These are phyloP conservation scores for Candida sanyaensis DNA, from an alignment of 1,139 yeast species.

Conservation along the genomic window DNA sequence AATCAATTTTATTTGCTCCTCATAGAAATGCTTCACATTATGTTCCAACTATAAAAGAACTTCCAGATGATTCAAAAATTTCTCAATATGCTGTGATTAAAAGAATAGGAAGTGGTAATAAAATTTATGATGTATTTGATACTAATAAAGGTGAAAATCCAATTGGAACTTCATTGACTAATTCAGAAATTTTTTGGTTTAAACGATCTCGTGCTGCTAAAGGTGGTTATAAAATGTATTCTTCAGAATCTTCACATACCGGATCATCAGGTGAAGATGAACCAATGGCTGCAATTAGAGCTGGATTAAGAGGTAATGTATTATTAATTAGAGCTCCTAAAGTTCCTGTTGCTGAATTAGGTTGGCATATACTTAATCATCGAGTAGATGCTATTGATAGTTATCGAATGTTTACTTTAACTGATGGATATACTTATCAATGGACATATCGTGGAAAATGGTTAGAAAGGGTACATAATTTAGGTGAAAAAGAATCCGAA, in stretches of 20 bases:
- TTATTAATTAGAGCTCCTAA: constrained; percentile 51
- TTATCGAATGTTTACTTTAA: constrained; percentile 57
- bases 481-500: constrained; percentile 64
- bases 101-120: constrained; percentile 61
- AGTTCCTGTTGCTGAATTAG: constrained; percentile 53
- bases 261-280: constrained; percentile 53
- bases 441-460: constrained; percentile 64
- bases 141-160: constrained; percentile 35
- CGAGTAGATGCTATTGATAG: constrained; percentile 63
- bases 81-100: constrained; percentile 49
- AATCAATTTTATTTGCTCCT: constrained; percentile 55
- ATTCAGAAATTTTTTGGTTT: constrained; percentile 50
- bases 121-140: constrained; percentile 55
- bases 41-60: constrained; percentile 53
- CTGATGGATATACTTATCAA: constrained; percentile 61
- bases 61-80: constrained; percentile 24
- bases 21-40: constrained; percentile 59
- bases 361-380: constrained; percentile 64
- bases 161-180: constrained; percentile 39
- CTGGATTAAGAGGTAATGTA: constrained; percentile 61
- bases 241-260: constrained; percentile 36
- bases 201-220: constrained; percentile 62
- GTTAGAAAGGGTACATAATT: constrained; percentile 55
- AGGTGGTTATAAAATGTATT: constrained; percentile 62
- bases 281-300: constrained; percentile 59